Evolutionary conservation across 176 grass and related monocot genomes (phyloP).

Genomic region (Aegilops tauschii): DNA sequence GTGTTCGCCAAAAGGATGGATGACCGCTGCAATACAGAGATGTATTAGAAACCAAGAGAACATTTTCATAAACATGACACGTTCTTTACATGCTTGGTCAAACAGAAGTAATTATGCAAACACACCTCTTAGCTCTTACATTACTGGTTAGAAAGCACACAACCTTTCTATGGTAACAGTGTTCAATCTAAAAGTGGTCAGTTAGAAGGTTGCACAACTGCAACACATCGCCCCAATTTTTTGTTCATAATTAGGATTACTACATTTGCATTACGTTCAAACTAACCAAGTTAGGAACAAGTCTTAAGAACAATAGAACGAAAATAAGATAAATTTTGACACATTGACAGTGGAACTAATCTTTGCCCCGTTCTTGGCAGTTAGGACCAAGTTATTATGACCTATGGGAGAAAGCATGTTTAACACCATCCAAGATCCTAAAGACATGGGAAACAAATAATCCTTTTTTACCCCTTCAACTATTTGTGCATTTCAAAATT

Average conservation of each 20-base stretch:
- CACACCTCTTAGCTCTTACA: neutral
- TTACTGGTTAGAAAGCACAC: neutral
- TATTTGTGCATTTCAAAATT: neutral
- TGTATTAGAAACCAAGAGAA: neutral
- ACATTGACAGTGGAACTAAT: neutral
- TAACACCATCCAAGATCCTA: neutral
- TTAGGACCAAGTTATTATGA: neutral
- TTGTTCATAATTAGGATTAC: no score
- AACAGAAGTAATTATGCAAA: neutral
- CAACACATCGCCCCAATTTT: neutral
- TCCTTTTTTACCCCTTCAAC: neutral
- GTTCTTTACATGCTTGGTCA: neutral
- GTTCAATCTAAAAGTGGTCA: neutral
- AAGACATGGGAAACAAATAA: neutral
- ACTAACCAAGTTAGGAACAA: neutral
- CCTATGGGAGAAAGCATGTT: neutral
- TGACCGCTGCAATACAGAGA: slow-evolving; percentile 54
- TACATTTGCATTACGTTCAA: neutral
- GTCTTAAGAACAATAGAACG: neutral
- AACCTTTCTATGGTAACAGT: neutral
- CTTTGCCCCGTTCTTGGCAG: no score
- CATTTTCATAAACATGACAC: neutral
- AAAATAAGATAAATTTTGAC: neutral
- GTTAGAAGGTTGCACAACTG: neutral
- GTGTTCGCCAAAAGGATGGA: slow-evolving; percentile 94